Evolutionary conservation across 257 asterid species (phyloP).

Genomic region (Solanum rostratum): DNA sequence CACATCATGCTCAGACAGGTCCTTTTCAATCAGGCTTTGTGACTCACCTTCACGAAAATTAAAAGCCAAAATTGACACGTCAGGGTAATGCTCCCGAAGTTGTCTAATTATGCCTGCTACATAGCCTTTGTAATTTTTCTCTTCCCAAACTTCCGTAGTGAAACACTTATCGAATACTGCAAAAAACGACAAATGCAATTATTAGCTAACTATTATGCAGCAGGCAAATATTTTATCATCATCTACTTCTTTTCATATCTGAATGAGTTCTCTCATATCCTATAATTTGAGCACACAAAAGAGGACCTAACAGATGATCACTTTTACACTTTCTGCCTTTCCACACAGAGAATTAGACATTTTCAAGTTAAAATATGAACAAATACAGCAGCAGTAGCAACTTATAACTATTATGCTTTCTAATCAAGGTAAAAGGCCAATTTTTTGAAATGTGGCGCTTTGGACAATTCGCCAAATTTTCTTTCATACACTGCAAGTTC

Average conservation of each 20-base stretch:
- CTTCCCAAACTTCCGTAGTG: slow-evolving; percentile 23
- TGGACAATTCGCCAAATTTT: background rate
- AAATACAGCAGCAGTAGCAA: background rate
- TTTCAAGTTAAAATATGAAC: background rate
- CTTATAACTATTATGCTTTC: background rate
- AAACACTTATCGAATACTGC: slow-evolving; percentile 73
- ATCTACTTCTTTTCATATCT: background rate
- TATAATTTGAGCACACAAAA: background rate
- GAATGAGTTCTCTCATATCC: background rate
- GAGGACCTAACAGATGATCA: background rate
- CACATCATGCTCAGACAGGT: slow-evolving; percentile 26
- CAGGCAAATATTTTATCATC: slow-evolving; percentile 2
- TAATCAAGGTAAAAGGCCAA: background rate
- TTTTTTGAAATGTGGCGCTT: background rate
- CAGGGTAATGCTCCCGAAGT: slow-evolving; percentile 40
- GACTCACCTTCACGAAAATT: slow-evolving; percentile 41
- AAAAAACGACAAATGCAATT: background rate
- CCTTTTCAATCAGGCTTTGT: slow-evolving; percentile 11
- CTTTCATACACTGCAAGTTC: background rate
- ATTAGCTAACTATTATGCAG: background rate
- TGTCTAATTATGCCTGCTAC: slow-evolving; percentile 31
- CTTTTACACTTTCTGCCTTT: background rate
- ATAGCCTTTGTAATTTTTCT: slow-evolving; percentile 24
- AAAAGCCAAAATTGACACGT: slow-evolving; percentile 49
- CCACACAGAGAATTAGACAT: background rate